phyloP scores from a whole-genome alignment of 352 stramenopile species.

The Aphanomyces astaci region DNA sequence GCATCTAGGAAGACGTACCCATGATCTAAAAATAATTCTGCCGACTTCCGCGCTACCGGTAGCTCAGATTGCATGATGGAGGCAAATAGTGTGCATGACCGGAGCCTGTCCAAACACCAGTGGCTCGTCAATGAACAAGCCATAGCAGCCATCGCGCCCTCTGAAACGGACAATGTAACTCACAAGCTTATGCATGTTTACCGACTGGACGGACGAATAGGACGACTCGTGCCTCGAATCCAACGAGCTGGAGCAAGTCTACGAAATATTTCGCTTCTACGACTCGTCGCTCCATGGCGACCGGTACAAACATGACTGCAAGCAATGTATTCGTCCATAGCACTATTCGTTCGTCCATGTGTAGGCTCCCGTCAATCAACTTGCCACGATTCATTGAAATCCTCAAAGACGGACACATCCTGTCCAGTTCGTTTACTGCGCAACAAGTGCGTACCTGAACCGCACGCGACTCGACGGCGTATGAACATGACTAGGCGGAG shows the following conservation, averaged over 20 bases:
- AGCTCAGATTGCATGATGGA: background rate
- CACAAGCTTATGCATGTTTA: background rate
- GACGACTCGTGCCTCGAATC: constrained; percentile 9
- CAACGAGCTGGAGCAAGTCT: constrained; percentile 34
- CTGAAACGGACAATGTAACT: background rate
- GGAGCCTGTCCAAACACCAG: constrained; percentile 9
- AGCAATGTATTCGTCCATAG: background rate
- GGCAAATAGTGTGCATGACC: background rate
- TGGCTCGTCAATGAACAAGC: constrained; percentile 19
- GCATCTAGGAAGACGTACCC: too few relatives aligned
- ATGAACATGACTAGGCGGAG: constrained; percentile 28
- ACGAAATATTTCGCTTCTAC: constrained; percentile 52
- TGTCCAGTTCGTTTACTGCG: constrained; percentile 24
- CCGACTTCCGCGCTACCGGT: too few relatives aligned
- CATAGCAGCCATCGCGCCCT: constrained; percentile 6
- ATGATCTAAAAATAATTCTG: too few relatives aligned
- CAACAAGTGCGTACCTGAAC: background rate
- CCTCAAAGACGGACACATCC: constrained; percentile 31
- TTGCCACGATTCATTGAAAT: constrained; percentile 36
- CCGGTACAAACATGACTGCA: background rate
- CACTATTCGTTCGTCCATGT: background rate
- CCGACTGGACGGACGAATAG: background rate
- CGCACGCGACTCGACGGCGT: background rate
- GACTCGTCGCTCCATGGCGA: constrained; percentile 44
- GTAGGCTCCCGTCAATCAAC: constrained; percentile 41